These are phyloP conservation scores for Combretum micranthum DNA, from an alignment of 345 rosid genomes.

Conservation along the genomic window DNA sequence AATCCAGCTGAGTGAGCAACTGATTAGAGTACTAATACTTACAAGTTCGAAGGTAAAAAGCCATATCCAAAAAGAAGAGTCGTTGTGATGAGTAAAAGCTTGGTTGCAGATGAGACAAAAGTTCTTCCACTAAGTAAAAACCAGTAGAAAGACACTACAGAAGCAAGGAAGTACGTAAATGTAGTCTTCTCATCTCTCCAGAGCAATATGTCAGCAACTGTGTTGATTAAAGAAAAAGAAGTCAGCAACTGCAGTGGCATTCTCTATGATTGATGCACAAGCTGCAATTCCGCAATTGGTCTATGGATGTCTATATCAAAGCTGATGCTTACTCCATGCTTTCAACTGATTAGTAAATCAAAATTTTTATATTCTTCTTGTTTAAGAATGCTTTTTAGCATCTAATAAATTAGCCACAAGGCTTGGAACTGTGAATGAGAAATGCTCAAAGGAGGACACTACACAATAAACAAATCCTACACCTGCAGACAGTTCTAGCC, in stretches of 20 bases:
- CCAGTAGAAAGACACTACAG: slow-evolving; percentile 61
- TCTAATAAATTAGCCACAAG: too few species aligned
- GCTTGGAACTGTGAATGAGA: too few species aligned
- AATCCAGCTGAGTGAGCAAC: background rate
- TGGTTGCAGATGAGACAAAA: slow-evolving; percentile 61
- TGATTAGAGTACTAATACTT: slow-evolving; percentile 22
- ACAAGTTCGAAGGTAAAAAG: slow-evolving; percentile 51
- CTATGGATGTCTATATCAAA: slow-evolving; percentile 3
- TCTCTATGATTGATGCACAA: too few species aligned
- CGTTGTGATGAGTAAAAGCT: slow-evolving; percentile 47
- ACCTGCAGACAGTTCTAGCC: too few species aligned
- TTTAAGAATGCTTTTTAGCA: too few species aligned
- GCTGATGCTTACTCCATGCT: too few species aligned
- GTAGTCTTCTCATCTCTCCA: slow-evolving; percentile 95
- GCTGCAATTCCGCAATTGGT: too few species aligned
- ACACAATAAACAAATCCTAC: too few species aligned
- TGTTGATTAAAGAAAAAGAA: slow-evolving; percentile 8
- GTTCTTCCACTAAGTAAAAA: slow-evolving; percentile 69
- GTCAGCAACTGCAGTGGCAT: background rate
- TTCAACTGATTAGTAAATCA: too few species aligned
- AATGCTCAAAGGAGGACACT: too few species aligned
- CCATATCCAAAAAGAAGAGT: slow-evolving; percentile 47
- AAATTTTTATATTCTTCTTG: too few species aligned
- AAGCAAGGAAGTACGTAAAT: slow-evolving; percentile 44
- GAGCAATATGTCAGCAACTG: slow-evolving; percentile 83